phyloP scores from a whole-genome alignment of 1,139 yeast genomes.

The Taiozyma onychis region DNA sequence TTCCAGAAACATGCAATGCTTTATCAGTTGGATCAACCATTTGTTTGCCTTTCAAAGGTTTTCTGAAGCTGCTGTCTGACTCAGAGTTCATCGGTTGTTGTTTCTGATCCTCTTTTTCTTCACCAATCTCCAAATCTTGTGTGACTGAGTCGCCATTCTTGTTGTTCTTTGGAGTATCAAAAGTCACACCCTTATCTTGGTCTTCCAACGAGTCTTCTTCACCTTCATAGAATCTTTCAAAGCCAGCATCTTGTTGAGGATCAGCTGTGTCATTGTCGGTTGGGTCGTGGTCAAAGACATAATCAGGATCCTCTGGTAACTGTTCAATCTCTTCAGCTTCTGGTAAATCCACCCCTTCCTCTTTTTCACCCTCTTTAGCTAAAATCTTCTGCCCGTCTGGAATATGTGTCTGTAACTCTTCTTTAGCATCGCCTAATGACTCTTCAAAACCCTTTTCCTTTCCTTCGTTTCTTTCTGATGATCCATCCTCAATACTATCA shows the following conservation, averaged over 20 bases:
- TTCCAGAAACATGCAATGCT: not conserved
- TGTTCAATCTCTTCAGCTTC: not conserved
- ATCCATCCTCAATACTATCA: not conserved
- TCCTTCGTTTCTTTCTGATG: not conserved
- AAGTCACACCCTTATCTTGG: not conserved
- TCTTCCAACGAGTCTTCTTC: not conserved
- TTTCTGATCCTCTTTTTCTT: not conserved
- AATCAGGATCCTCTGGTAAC: slow-evolving; percentile 2
- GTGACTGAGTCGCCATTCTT: not conserved
- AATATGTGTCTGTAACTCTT: not conserved
- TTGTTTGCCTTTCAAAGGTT: slow-evolving; percentile 6
- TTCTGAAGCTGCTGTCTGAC: not conserved
- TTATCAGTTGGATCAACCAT: slow-evolving; percentile 5
- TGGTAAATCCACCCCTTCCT: not conserved
- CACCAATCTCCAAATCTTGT: not conserved
- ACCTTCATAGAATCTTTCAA: slow-evolving; percentile 1
- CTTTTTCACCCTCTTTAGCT: not conserved
- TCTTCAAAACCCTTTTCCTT: not conserved
- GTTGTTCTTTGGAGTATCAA: not conserved
- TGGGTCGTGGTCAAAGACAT: slow-evolving; percentile 5
- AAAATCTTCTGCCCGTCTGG: not conserved
- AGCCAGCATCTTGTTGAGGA: not conserved
- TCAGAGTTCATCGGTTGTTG: not conserved
- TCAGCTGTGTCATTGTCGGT: not conserved
- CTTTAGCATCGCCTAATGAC: not conserved